Percentiles rank a stretch among this genome's conserved stretches.
Evolutionary conservation across 1,284 basidiomycete species (phyloP).

Genomic region (Sutorius eximius): DNA sequence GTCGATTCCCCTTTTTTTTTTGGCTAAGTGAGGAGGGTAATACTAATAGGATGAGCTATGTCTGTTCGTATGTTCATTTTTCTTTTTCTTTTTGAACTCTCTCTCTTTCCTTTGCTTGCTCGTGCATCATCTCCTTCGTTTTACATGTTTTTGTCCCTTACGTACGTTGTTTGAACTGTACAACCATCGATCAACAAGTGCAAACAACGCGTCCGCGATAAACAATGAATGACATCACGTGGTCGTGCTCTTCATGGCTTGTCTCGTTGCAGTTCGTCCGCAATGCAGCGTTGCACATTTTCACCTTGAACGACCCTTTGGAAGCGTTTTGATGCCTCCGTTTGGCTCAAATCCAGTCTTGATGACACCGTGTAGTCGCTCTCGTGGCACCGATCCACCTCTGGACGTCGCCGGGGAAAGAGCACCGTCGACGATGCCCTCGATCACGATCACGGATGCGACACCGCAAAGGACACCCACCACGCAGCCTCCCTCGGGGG

Average conservation of each 20-base stretch:
- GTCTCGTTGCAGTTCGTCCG: slow-evolving; percentile 4
- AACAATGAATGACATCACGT: slow-evolving; percentile 14
- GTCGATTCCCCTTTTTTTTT: slow-evolving; percentile 11
- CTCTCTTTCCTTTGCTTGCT: neutral
- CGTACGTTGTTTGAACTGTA: neutral
- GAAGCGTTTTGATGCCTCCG: neutral
- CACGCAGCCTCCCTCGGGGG: neutral
- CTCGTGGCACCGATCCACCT: neutral
- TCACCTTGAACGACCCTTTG: neutral
- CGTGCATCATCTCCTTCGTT: slow-evolving; percentile 3
- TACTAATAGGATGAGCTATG: slow-evolving; percentile 24
- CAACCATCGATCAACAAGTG: neutral
- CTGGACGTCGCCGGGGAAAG: neutral
- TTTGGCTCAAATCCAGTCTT: neutral
- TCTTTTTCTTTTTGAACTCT: neutral
- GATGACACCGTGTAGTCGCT: slow-evolving; percentile 1
- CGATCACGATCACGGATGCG: slow-evolving; percentile 18
- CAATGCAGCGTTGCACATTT: neutral
- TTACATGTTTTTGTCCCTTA: slow-evolving; percentile 3
- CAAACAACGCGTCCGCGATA: slow-evolving; percentile 21
- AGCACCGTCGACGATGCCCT: neutral
- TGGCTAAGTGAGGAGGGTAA: slow-evolving; percentile 11
- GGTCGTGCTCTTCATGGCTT: slow-evolving; percentile 1
- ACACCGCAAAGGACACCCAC: slow-evolving; percentile 20
- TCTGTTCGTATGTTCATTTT: slow-evolving; percentile 8